Percentiles rank a stretch among this genome's conserved stretches.
Conservation (phyloP, 768 basidiomycete species). For the Sporobolomyces roseus region DNA sequence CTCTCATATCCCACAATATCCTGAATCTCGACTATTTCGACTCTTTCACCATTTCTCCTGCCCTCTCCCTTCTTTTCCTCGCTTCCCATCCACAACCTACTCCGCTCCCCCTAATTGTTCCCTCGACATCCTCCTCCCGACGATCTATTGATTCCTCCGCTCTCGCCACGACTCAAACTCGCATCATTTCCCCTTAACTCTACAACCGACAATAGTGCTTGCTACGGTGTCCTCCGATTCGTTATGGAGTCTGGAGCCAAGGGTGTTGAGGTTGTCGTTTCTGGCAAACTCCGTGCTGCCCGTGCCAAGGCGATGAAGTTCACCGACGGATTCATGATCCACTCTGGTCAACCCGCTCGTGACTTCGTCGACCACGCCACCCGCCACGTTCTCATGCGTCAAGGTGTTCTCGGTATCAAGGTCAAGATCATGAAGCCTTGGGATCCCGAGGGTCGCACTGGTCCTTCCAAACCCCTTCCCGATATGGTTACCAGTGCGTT, state of each 20-base stretch:
- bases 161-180: too few species aligned
- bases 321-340: conserved; percentile 86
- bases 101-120: too few species aligned
- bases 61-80: too few species aligned
- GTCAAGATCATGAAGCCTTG: conserved; percentile 99
- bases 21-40: too few species aligned
- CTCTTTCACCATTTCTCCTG: too few species aligned
- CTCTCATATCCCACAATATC: too few species aligned
- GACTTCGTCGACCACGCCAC: conserved; percentile 98
- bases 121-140: too few species aligned
- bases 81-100: too few species aligned
- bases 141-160: too few species aligned
- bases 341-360: conserved; percentile 78
- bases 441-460: conserved; percentile 84
- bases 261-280: conserved; percentile 99
- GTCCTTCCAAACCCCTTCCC: conserved; percentile 89
- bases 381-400: conserved; percentile 92
- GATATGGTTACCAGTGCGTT: conserved; percentile 78
- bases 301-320: conserved; percentile 99
- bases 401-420: conserved; percentile 99
- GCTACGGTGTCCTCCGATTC: conserved; percentile 99
- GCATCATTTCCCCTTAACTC: too few species aligned
- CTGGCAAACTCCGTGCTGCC: conserved; percentile 98
- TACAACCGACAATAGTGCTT: too few species aligned
- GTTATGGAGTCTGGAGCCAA: conserved; percentile 99